Percentiles rank a stretch among this genome's conserved stretches.
phyloP scores from a whole-genome alignment of 1,284 basidiomycete genomes.

The Ceratobasidium sp. region DNA sequence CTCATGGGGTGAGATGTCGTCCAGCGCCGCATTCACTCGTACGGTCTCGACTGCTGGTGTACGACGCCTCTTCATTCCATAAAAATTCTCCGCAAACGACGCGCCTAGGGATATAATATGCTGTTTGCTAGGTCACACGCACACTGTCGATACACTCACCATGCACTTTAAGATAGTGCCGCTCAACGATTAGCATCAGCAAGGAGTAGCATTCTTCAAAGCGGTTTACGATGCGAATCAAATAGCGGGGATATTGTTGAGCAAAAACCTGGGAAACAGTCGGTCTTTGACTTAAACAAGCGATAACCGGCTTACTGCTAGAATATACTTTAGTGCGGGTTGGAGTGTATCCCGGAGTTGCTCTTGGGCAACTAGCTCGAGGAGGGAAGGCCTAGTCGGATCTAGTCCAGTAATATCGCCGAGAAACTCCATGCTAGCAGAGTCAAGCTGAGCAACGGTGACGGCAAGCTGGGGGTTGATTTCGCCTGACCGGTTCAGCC shows the following conservation, averaged over 20 bases:
- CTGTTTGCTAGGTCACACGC: not conserved
- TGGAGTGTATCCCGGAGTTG: slow-evolving; percentile 93
- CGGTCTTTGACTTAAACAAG: not conserved
- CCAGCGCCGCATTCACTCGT: slow-evolving; percentile 74
- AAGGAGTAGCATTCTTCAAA: slow-evolving; percentile 97
- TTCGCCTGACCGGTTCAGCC: slow-evolving; percentile 19
- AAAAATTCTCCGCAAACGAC: slow-evolving; percentile 94
- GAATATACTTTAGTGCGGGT: slow-evolving; percentile 94
- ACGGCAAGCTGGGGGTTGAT: not conserved
- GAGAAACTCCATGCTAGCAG: slow-evolving; percentile 80
- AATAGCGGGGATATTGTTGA: slow-evolving; percentile 93
- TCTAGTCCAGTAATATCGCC: slow-evolving; percentile 74
- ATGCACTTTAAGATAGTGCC: slow-evolving; percentile 87
- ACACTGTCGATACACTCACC: slow-evolving; percentile 63
- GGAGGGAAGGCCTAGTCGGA: slow-evolving; percentile 87
- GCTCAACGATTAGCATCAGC: slow-evolving; percentile 90
- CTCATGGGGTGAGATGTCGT: slow-evolving; percentile 72
- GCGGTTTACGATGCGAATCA: slow-evolving; percentile 89
- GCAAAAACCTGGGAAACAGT: slow-evolving; percentile 83
- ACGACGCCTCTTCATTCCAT: slow-evolving; percentile 84
- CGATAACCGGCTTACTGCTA: slow-evolving; percentile 72
- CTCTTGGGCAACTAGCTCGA: slow-evolving; percentile 96
- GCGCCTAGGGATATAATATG: slow-evolving; percentile 67
- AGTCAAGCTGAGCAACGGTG: not conserved
- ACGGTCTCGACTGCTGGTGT: slow-evolving; percentile 76